These are phyloP conservation scores for Reutealis trisperma DNA, from an alignment of 345 rosid genomes.

Conservation along the genomic window DNA sequence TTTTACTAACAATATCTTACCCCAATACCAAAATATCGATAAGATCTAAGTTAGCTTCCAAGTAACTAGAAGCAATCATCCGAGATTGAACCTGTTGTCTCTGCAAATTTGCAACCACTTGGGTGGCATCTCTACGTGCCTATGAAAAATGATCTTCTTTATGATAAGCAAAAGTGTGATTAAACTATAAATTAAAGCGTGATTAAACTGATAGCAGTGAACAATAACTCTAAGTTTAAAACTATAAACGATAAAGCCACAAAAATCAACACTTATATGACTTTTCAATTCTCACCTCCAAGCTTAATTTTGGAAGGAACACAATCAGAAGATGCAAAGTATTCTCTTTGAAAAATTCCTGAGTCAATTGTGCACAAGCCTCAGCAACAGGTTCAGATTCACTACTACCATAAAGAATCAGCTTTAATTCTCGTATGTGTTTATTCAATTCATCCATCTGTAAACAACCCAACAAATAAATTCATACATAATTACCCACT, in stretches of 20 bases:
- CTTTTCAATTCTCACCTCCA: conserved; percentile 59
- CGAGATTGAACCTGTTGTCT: conserved; percentile 87
- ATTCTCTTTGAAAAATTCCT: conserved; percentile 88
- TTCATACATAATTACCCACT: not conserved
- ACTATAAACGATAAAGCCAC: not conserved
- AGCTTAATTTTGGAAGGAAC: conserved; percentile 75
- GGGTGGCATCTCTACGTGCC: conserved; percentile 99
- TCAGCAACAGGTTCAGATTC: conserved; percentile 93
- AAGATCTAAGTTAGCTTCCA: conserved; percentile 81
- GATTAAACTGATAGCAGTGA: not conserved
- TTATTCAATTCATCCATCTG: conserved; percentile 81
- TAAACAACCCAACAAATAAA: not conserved
- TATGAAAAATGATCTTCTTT: conserved; percentile 16
- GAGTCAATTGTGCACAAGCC: conserved; percentile 88
- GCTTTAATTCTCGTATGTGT: conserved; percentile 78
- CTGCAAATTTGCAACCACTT: conserved; percentile 96
- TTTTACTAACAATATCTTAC: conserved; percentile 36
- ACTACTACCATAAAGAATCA: conserved; percentile 87
- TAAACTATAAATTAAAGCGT: not conserved
- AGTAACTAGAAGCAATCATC: conserved; percentile 87
- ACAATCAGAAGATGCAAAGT: conserved; percentile 66
- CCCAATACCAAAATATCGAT: conserved; percentile 73
- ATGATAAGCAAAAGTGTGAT: conserved; percentile 7
- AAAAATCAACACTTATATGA: not conserved
- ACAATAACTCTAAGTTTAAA: not conserved